Conservation (phyloP, 2,329 filamentous ascomycete genomes). For the Exophiala xenobiotica region DNA sequence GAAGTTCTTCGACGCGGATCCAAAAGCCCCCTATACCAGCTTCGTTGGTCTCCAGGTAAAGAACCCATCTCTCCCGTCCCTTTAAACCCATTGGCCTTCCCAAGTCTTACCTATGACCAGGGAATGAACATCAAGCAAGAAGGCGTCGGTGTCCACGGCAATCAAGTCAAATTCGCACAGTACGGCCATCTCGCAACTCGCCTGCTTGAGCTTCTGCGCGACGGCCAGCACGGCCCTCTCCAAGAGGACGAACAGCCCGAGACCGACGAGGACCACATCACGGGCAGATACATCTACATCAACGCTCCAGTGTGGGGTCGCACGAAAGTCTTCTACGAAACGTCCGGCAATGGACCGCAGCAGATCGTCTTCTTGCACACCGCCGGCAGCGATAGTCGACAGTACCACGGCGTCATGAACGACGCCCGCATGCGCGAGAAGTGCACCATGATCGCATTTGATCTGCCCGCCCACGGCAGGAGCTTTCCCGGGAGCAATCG, state of each 20-base stretch:
- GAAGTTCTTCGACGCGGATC: conserved; percentile 27
- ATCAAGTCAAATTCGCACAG: conserved; percentile 47
- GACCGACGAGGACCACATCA: conserved; percentile 45
- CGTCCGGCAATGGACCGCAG: conserved; percentile 47
- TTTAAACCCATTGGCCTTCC: not conserved
- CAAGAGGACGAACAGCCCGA: conserved; percentile 41
- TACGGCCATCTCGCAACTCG: conserved; percentile 49
- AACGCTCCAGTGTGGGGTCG: conserved; percentile 48
- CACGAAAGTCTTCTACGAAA: conserved; percentile 53
- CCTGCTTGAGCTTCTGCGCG: conserved; percentile 49
- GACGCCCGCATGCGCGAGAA: conserved; percentile 47
- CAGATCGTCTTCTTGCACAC: conserved; percentile 49
- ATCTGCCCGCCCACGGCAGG: conserved; percentile 51
- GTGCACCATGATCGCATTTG: conserved; percentile 52
- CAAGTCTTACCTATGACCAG: not conserved
- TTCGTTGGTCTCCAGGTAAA: conserved; percentile 27
- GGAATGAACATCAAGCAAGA: conserved; percentile 51
- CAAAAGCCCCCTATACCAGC: conserved; percentile 26
- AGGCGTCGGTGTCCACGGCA: conserved; percentile 49
- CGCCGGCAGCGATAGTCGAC: conserved; percentile 48
- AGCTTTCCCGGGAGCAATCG: conserved; percentile 48
- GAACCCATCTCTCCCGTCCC: not conserved
- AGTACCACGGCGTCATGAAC: conserved; percentile 56
- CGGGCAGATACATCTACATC: conserved; percentile 50
- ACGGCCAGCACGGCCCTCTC: conserved; percentile 48